Base-by-base conservation (phyloP, 169 alveolate species). In the Cryptosporidium viatorum region DNA sequence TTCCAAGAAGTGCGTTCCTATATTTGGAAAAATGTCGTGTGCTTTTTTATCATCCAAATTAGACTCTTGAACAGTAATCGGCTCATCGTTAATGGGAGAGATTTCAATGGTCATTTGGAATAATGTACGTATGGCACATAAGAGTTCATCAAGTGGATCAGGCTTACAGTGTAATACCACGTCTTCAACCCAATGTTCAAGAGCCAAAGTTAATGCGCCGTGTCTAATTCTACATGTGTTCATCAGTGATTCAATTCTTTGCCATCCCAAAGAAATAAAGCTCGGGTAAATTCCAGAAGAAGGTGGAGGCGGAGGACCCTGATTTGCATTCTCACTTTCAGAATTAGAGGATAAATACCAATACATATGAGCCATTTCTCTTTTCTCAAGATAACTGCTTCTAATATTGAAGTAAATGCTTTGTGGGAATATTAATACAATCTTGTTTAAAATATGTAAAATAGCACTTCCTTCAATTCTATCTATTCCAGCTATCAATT, bases 81-180 rank as follows among this genome's bases (percentile, higher is more conserved):
- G 3, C 2, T 59, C 73, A 35, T 16, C 62, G 6, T 9, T n/a
- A 29, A 68, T n/a, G 35, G 86, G 92, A 1, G 73, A 16, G 31
- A 92, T 69, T 26, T 92, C 94, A 35, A 89, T 85, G 8, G 93
- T 86, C 85, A 86, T 92, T 58, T 85, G 91, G 39, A 92, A 84
- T 58, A 92, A 68, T 14, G 94, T 92, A 18, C 94, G 92, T 51
- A 92, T 74, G 9, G 94, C 94, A 62, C 94, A 92, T 39, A 92
- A 75, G 43, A 92, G 71, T 65, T 92, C 94, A 65, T 92, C 93
- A n/a, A 89, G 60, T 18, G 94, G 70, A 26, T 84, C 84, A 6
- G 94, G 94, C 52, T 92, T 92, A n/a, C 91, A 92, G 51, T 92
- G 93, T 21, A 85, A 69, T n/a, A 92, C 94, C 8, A 92, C 41